phyloP scores from a whole-genome alignment of 78 protist genomes.

The Dictyostelium purpureum region DNA sequence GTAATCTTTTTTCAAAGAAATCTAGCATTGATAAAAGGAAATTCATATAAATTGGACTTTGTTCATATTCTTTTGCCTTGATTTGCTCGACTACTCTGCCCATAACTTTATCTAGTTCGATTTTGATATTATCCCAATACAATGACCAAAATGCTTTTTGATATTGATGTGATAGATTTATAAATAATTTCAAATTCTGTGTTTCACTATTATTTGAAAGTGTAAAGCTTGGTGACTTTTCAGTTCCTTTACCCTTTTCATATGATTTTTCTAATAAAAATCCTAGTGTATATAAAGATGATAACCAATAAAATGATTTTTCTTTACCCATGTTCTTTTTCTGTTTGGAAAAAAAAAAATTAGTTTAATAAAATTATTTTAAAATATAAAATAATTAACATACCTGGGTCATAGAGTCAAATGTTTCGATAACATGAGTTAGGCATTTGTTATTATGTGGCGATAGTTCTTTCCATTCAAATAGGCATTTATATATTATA shows the following conservation, averaged over 20 bases:
- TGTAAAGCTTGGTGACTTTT: background rate
- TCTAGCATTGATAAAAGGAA: conserved; percentile 26
- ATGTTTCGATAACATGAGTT: conserved; percentile 7
- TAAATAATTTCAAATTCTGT: background rate
- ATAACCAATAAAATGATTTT: conserved; percentile 69
- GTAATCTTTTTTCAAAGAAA: conserved; percentile 53
- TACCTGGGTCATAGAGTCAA: conserved; percentile 6
- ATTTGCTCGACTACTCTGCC: conserved; percentile 10
- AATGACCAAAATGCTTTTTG: conserved; percentile 51
- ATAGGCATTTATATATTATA: conserved; percentile 48
- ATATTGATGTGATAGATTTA: background rate
- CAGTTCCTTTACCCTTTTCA: background rate
- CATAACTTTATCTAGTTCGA: conserved; percentile 26
- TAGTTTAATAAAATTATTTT: background rate
- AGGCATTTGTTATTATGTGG: conserved; percentile 45
- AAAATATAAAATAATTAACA: too few relatives aligned
- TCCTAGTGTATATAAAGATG: conserved; percentile 6
- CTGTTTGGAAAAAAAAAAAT: background rate
- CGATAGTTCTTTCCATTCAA: conserved; percentile 66
- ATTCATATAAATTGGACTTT: background rate
- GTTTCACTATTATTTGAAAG: background rate
- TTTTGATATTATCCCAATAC: conserved; percentile 27
- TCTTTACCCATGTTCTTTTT: conserved; percentile 67
- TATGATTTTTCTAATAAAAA: conserved; percentile 22
- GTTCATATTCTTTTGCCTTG: background rate